Conservation (phyloP, 805 yeast species). For the Saturnispora ahearnii region DNA sequence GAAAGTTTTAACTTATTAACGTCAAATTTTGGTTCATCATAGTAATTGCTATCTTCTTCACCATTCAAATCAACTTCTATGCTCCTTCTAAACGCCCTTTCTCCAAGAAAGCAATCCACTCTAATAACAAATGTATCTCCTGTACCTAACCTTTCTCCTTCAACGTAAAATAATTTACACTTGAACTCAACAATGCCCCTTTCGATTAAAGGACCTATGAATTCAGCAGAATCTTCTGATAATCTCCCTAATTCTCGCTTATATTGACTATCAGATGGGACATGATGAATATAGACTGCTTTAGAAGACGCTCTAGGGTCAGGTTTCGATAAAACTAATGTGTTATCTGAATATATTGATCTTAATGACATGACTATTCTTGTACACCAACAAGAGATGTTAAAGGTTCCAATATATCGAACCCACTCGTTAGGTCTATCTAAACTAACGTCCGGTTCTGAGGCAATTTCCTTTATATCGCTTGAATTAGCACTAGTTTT, state of each 20-base stretch:
- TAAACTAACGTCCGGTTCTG: not conserved
- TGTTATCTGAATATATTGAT: slow-evolving; percentile 34
- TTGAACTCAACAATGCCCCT: slow-evolving; percentile 44
- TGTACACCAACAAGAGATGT: slow-evolving; percentile 63
- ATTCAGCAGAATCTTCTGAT: slow-evolving; percentile 58
- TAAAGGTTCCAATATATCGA: slow-evolving; percentile 48
- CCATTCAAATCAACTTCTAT: slow-evolving; percentile 21
- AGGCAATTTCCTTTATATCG: not conserved
- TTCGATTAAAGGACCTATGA: slow-evolving; percentile 58
- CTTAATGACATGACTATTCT: slow-evolving; percentile 44
- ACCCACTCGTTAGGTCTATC: slow-evolving; percentile 14
- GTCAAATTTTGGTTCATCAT: slow-evolving; percentile 1
- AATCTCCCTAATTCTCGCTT: slow-evolving; percentile 66
- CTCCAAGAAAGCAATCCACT: slow-evolving; percentile 50
- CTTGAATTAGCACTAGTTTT: not conserved
- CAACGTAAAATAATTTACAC: slow-evolving; percentile 50
- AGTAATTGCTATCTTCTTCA: slow-evolving; percentile 8
- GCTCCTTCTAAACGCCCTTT: slow-evolving; percentile 7
- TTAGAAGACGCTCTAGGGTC: slow-evolving; percentile 12
- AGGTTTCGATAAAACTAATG: slow-evolving; percentile 14
- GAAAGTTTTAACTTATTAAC: slow-evolving; percentile 4
- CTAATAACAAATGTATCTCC: slow-evolving; percentile 74
- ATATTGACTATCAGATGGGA: slow-evolving; percentile 10
- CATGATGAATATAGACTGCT: slow-evolving; percentile 22
- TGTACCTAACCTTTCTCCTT: slow-evolving; percentile 42